Percentiles rank a stretch among this genome's conserved stretches.
phyloP scores from a whole-genome alignment of 164 flowering plant genomes.

The Berberis vulgaris region DNA sequence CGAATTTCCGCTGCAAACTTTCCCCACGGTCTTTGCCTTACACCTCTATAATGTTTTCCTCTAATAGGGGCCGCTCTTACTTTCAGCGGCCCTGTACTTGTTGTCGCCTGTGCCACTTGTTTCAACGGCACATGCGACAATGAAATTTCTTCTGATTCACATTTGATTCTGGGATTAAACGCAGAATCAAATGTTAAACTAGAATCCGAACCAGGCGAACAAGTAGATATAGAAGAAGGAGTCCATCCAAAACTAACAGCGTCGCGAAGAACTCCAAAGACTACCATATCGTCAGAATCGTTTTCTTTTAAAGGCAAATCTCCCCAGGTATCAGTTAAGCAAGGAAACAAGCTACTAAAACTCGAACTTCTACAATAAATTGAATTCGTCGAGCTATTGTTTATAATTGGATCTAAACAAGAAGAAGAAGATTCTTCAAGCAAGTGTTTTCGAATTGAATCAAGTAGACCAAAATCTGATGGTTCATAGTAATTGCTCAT shows the following conservation, averaged over 20 bases:
- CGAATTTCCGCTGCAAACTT: constrained; percentile 38
- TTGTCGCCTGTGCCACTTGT: not conserved
- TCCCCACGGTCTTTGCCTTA: constrained; percentile 41
- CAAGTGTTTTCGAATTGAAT: constrained; percentile 41
- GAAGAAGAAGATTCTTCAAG: constrained; percentile 27
- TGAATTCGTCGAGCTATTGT: constrained; percentile 9
- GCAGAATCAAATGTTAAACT: no score
- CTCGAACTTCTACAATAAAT: constrained; percentile 41
- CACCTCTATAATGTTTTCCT: constrained; percentile 40
- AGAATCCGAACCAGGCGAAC: constrained; percentile 8
- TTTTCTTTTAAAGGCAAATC: constrained; percentile 64
- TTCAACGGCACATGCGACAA: constrained; percentile 1
- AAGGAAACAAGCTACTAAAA: constrained; percentile 42
- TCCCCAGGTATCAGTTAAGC: constrained; percentile 69
- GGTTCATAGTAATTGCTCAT: no score
- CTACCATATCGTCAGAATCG: constrained; percentile 83
- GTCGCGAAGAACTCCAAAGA: constrained; percentile 52
- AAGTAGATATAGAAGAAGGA: constrained; percentile 20
- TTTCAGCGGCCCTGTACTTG: not conserved
- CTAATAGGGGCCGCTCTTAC: constrained; percentile 2
- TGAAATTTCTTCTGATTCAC: no score
- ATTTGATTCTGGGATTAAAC: no score
- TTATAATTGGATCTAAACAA: not conserved
- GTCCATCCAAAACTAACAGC: constrained; percentile 61
- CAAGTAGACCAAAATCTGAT: constrained; percentile 31